A percentile compares a stretch with the other conserved stretches of the same genome.
phyloP scores from a whole-genome alignment of 176 grass and related monocot genomes.

The Pontederia crassipes region DNA sequence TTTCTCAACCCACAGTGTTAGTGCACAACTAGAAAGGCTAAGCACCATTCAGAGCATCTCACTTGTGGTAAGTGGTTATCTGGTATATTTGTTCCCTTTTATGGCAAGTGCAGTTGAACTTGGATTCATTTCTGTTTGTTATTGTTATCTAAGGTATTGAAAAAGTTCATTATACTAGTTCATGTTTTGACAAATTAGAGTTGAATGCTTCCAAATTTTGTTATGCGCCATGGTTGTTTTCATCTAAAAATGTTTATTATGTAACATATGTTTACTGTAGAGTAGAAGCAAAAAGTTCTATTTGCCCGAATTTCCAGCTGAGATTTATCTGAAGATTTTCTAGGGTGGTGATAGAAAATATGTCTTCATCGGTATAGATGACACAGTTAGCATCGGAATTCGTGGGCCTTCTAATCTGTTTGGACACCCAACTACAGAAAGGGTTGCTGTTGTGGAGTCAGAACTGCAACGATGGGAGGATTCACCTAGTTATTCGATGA shows the following conservation, averaged over 20 bases:
- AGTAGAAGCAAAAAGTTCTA: background rate
- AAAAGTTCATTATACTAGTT: too few relatives aligned
- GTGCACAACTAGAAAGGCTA: constrained; percentile 43
- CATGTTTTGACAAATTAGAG: too few relatives aligned
- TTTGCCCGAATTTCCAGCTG: constrained; percentile 25
- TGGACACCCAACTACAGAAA: constrained; percentile 64
- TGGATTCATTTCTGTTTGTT: too few relatives aligned
- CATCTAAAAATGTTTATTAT: too few relatives aligned
- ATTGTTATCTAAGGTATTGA: too few relatives aligned
- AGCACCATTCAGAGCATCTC: constrained; percentile 60
- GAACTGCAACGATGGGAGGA: constrained; percentile 49
- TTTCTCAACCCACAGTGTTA: constrained; percentile 74
- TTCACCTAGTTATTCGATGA: constrained; percentile 34
- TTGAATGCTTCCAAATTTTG: too few relatives aligned
- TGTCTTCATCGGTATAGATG: constrained; percentile 82
- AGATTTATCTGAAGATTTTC: constrained; percentile 42
- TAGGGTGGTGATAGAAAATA: constrained; percentile 64
- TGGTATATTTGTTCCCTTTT: too few relatives aligned
- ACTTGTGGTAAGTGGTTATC: constrained; percentile 42
- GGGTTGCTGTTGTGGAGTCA: constrained; percentile 41
- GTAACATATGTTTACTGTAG: background rate
- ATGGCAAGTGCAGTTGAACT: too few relatives aligned
- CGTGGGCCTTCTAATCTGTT: constrained; percentile 81
- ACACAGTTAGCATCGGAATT: constrained; percentile 66
- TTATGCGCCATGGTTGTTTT: too few relatives aligned